Evolutionary conservation across 2,329 filamentous ascomycete species (phyloP).

Genomic region (Phyllosticta ampelicida): DNA sequence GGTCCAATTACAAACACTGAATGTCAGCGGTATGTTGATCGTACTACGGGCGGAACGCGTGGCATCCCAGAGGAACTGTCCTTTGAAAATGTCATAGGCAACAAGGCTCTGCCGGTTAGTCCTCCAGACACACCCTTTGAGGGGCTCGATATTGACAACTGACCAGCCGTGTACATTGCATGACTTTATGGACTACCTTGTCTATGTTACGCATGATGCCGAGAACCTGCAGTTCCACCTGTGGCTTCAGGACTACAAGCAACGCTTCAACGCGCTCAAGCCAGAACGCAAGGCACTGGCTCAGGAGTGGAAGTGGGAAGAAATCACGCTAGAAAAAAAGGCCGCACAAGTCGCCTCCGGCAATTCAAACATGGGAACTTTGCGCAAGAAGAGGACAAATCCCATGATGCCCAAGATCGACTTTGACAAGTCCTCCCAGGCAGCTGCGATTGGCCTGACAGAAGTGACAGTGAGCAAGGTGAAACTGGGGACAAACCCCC

Average conservation of each 20-base stretch:
- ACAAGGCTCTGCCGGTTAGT: slow-evolving; percentile 66
- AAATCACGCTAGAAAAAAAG: slow-evolving; percentile 42
- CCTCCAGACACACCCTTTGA: not conserved
- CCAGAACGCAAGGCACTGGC: slow-evolving; percentile 48
- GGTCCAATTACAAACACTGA: slow-evolving; percentile 11
- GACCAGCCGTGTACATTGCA: slow-evolving; percentile 63
- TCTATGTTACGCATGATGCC: slow-evolving; percentile 66
- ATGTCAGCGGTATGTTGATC: slow-evolving; percentile 13
- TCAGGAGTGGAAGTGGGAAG: slow-evolving; percentile 55
- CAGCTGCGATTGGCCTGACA: slow-evolving; percentile 5
- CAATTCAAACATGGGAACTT: not conserved
- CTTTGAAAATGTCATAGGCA: slow-evolving; percentile 65
- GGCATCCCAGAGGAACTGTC: slow-evolving; percentile 63
- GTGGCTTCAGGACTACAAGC: slow-evolving; percentile 49
- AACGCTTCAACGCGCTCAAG: slow-evolving; percentile 46
- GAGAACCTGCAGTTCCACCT: slow-evolving; percentile 64
- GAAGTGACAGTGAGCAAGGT: slow-evolving; percentile 1
- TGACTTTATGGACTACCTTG: slow-evolving; percentile 78
- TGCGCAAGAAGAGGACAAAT: slow-evolving; percentile 21
- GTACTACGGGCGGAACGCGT: slow-evolving; percentile 6
- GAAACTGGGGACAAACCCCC: not conserved
- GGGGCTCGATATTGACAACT: not conserved
- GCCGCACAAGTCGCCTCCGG: slow-evolving; percentile 28
- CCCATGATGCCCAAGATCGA: slow-evolving; percentile 14
- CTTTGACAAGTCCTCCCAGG: slow-evolving; percentile 8